Evolutionary conservation across 192 early-diverging fungal genomes (phyloP).

Genomic region (Backusella westeae): DNA sequence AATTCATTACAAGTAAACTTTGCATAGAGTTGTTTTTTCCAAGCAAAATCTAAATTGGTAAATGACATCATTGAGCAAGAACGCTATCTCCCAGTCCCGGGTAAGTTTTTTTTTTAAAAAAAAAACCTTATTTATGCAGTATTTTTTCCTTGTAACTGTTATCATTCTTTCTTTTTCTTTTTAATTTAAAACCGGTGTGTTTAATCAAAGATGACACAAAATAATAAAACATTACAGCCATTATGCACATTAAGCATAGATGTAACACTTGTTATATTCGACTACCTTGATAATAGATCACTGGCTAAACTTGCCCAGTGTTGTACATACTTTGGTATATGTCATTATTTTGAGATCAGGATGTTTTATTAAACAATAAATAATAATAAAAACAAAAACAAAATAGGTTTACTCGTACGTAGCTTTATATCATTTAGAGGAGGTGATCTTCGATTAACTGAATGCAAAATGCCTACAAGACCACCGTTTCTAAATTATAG

Average conservation of each 20-base stretch:
- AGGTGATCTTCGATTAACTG: background rate
- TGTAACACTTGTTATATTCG: background rate
- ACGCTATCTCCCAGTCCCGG: background rate
- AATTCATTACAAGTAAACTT: no score
- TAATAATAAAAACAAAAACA: background rate
- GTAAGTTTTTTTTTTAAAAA: background rate
- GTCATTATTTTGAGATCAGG: background rate
- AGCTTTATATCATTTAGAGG: constrained; percentile 10
- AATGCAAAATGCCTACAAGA: background rate
- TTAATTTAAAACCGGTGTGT: background rate
- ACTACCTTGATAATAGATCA: constrained; percentile 17
- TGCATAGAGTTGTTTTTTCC: no score
- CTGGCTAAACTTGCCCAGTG: background rate
- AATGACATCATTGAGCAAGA: background rate
- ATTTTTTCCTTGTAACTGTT: background rate
- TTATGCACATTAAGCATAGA: constrained; percentile 14
- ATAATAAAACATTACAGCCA: background rate
- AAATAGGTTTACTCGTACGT: constrained; percentile 5
- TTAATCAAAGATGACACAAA: background rate
- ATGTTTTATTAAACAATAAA: background rate
- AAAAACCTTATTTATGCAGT: background rate
- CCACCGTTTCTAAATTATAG: constrained; percentile 15
- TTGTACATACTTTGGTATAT: constrained; percentile 19
- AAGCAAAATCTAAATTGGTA: no score
- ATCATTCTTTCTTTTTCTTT: background rate